These are phyloP conservation scores for Knufia petricola DNA, from an alignment of 2,329 filamentous ascomycete species.

Conservation along the genomic window DNA sequence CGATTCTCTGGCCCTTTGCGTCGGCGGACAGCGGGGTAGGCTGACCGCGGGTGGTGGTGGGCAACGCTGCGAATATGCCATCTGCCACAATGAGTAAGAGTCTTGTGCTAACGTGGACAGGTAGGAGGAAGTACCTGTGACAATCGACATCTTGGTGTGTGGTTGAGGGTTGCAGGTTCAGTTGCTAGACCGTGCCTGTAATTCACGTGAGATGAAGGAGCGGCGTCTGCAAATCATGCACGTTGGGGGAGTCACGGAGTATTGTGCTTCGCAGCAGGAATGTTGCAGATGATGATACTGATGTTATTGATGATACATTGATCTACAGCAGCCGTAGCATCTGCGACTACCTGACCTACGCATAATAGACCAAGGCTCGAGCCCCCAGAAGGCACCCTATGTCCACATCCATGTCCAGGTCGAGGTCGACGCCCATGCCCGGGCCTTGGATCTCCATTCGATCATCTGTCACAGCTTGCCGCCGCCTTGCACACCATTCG, in stretches of 20 bases:
- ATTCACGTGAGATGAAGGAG: background rate
- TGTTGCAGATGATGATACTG: constrained; percentile 3
- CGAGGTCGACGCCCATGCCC: too few species aligned
- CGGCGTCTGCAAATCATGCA: background rate
- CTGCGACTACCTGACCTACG: background rate
- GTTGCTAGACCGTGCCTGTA: background rate
- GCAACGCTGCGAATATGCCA: constrained; percentile 73
- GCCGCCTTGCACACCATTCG: too few species aligned
- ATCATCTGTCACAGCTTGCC: too few species aligned
- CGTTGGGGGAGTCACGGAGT: too few species aligned
- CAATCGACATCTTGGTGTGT: constrained; percentile 35
- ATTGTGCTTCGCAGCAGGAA: too few species aligned
- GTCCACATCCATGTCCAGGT: too few species aligned
- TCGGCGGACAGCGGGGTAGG: constrained; percentile 83
- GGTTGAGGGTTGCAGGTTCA: background rate
- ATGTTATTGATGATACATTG: background rate
- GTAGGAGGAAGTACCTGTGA: constrained; percentile 28
- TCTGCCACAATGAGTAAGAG: constrained; percentile 35
- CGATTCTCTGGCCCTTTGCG: constrained; percentile 79
- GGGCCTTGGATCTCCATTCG: too few species aligned
- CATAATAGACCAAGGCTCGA: background rate
- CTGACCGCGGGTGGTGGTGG: constrained; percentile 72
- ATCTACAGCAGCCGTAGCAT: background rate
- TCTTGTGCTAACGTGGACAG: background rate
- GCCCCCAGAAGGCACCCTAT: too few species aligned